Conservation (phyloP, 129 eudicot species). For the Solidago caesia region DNA sequence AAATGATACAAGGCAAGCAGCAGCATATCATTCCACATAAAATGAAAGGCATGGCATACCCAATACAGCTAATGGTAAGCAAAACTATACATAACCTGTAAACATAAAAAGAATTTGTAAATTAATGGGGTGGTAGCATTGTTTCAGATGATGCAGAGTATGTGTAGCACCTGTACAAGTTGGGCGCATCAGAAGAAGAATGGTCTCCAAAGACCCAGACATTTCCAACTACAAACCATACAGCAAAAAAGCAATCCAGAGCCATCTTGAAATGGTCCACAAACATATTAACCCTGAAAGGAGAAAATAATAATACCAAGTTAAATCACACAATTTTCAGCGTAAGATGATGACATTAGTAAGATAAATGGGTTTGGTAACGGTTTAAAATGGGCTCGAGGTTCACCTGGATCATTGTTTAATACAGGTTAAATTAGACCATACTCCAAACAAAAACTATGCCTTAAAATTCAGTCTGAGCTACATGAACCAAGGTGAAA, state of each 20-base stretch:
- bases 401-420: not conserved
- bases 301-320: not conserved
- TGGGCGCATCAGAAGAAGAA: slow-evolving; percentile 67
- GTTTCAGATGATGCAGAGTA: slow-evolving; percentile 2
- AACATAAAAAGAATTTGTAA: slow-evolving; percentile 4
- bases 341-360: not conserved
- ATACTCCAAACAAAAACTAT: too few relatives aligned
- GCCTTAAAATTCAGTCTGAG: too few relatives aligned
- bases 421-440: not conserved
- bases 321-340: not conserved
- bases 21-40: slow-evolving; percentile 73
- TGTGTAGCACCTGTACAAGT: slow-evolving; percentile 47
- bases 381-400: not conserved
- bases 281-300: slow-evolving; percentile 41
- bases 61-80: slow-evolving; percentile 62
- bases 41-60: slow-evolving; percentile 80
- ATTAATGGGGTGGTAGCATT: not conserved
- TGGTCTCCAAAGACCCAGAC: slow-evolving; percentile 76
- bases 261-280: slow-evolving; percentile 67
- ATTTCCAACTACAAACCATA: slow-evolving; percentile 75
- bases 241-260: slow-evolving; percentile 69
- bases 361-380: not conserved
- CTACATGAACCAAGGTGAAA: too few relatives aligned
- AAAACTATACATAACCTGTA: slow-evolving; percentile 67
- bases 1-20: slow-evolving; percentile 67